phyloP scores from a whole-genome alignment of 257 asterid species.

The Lithospermum erythrorhizon region DNA sequence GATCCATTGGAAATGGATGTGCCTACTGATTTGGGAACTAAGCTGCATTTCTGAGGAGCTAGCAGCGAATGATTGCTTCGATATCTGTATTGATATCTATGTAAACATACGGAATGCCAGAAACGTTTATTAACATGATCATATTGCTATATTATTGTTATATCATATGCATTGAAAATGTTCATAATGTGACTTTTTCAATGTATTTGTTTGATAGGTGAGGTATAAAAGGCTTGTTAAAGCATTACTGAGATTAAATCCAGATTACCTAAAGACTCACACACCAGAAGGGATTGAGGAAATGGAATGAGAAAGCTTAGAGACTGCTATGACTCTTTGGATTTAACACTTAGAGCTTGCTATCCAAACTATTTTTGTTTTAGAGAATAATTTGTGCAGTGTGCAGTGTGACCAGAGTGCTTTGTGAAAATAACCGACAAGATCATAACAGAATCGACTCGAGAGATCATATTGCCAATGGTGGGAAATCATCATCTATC shows the following conservation, averaged over 20 bases:
- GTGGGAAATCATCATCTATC: too few relatives aligned
- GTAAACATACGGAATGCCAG: slow-evolving; percentile 37
- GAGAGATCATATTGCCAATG: slow-evolving; percentile 1
- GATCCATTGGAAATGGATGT: slow-evolving; percentile 12
- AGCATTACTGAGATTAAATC: slow-evolving; percentile 60
- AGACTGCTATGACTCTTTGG: slow-evolving; percentile 66
- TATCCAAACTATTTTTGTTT: slow-evolving; percentile 35
- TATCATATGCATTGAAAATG: not conserved
- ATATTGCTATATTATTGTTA: not conserved
- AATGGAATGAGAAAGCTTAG: slow-evolving; percentile 66
- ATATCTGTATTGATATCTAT: slow-evolving; percentile 67
- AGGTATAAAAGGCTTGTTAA: slow-evolving; percentile 79
- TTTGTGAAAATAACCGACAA: slow-evolving; percentile 71
- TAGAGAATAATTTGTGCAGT: slow-evolving; percentile 49
- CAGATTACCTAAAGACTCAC: slow-evolving; percentile 61
- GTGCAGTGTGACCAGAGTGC: slow-evolving; percentile 56
- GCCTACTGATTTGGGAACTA: slow-evolving; percentile 34
- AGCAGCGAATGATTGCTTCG: slow-evolving; percentile 67
- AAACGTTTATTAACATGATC: not conserved
- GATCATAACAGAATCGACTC: slow-evolving; percentile 22
- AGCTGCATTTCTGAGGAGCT: slow-evolving; percentile 43
- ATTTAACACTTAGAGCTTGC: slow-evolving; percentile 60
- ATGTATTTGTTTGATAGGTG: slow-evolving; percentile 27
- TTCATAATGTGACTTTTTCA: not conserved
- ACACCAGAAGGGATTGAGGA: slow-evolving; percentile 58